Conservation (phyloP, 2,329 filamentous ascomycete species). For the Pseudopithomyces maydicus region DNA sequence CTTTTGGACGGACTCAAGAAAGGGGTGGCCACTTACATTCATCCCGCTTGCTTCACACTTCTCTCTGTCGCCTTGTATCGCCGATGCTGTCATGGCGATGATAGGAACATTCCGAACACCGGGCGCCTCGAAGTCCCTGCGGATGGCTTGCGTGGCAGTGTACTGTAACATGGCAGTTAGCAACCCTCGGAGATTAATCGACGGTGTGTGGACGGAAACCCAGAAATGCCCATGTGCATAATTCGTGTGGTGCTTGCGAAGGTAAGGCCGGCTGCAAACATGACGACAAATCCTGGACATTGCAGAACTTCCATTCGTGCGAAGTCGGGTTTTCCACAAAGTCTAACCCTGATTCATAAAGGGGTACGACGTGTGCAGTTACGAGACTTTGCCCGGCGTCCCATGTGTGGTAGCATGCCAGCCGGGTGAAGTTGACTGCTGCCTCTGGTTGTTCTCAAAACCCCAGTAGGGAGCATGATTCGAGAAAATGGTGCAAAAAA, state of each 20-base stretch:
- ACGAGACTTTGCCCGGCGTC: no score
- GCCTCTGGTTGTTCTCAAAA: no score
- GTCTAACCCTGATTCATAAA: no score
- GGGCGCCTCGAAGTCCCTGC: constrained; percentile 70
- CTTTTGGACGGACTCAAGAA: constrained; percentile 13
- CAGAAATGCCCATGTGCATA: no score
- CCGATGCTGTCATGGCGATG: constrained; percentile 81
- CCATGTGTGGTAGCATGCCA: no score
- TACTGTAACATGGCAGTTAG: background rate
- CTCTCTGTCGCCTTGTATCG: constrained; percentile 76
- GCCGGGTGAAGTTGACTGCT: no score
- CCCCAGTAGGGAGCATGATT: background rate
- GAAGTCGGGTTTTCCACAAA: no score
- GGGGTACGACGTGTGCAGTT: no score
- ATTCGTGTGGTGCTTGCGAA: no score
- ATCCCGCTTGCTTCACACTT: constrained; percentile 76
- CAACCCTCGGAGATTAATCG: background rate
- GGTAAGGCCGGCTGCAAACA: background rate
- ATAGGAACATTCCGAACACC: constrained; percentile 68
- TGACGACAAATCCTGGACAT: background rate
- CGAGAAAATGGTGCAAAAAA: background rate
- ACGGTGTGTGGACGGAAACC: no score
- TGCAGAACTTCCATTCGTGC: no score
- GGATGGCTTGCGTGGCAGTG: constrained; percentile 58
- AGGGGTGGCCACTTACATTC: constrained; percentile 54